Evolutionary conservation across 2,329 filamentous ascomycete species (phyloP).

Genomic region (Paecilomyces variotii): DNA sequence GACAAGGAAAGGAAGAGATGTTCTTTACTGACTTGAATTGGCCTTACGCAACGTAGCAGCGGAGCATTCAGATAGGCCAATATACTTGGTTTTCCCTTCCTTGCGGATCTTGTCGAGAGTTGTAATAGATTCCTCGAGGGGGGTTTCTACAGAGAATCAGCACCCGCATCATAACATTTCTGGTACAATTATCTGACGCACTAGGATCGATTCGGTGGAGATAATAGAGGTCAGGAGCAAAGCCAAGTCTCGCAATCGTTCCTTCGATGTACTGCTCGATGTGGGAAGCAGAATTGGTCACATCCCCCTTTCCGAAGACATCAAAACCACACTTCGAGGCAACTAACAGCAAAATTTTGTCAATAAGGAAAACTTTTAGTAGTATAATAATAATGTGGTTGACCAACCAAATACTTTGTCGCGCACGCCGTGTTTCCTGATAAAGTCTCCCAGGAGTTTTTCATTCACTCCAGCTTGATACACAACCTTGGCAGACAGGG

Average conservation of each 20-base stretch:
- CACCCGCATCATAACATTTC: background rate
- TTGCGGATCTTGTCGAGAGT: constrained; percentile 41
- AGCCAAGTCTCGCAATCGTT: constrained; percentile 42
- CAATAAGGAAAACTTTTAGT: no score
- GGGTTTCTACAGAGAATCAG: constrained; percentile 24
- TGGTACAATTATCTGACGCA: constrained; percentile 12
- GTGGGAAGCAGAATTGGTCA: constrained; percentile 41
- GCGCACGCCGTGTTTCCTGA: constrained; percentile 43
- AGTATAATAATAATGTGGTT: background rate
- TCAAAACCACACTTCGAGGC: constrained; percentile 44
- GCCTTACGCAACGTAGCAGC: constrained; percentile 39
- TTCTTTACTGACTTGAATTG: constrained; percentile 29
- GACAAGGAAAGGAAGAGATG: background rate
- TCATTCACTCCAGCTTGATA: constrained; percentile 44
- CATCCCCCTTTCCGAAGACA: constrained; percentile 23
- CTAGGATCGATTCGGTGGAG: constrained; percentile 40
- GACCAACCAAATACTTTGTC: constrained; percentile 42
- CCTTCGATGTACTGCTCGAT: constrained; percentile 44
- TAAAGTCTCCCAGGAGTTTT: constrained; percentile 44
- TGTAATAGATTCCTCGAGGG: constrained; percentile 40
- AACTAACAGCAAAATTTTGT: constrained; percentile 19
- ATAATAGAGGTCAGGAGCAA: constrained; percentile 40
- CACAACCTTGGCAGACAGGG: constrained; percentile 27
- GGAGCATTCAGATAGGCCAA: constrained; percentile 43
- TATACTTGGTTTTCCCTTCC: constrained; percentile 42